Percentiles rank a stretch among this genome's conserved stretches.
Conservation (phyloP, 2,329 filamentous ascomycete species). For the Paraphaeosphaeria minitans region DNA sequence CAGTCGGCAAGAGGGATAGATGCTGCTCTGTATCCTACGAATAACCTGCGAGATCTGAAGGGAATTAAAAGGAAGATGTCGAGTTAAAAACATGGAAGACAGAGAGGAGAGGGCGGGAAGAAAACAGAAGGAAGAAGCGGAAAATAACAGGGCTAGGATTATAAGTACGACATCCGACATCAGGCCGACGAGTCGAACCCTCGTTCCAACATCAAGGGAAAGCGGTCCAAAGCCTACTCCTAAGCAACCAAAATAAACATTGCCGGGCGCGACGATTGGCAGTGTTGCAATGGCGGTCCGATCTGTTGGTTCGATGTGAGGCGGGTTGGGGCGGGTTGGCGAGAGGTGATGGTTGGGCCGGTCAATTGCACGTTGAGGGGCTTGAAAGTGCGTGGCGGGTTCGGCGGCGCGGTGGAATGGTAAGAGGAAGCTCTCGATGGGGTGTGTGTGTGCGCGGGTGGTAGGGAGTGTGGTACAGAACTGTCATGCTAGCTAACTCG, state of each 20-base stretch:
- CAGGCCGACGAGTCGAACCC: background rate
- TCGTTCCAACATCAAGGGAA: background rate
- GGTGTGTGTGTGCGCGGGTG: too few species aligned
- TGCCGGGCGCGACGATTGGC: too few species aligned
- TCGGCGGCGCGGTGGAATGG: too few species aligned
- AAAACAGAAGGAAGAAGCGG: conserved; percentile 14
- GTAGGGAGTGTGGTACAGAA: too few species aligned
- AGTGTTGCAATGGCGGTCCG: too few species aligned
- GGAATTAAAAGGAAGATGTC: conserved; percentile 46
- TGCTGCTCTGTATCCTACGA: conserved; percentile 70
- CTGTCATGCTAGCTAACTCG: too few species aligned
- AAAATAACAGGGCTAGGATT: background rate
- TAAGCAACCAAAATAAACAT: background rate
- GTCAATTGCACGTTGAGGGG: too few species aligned
- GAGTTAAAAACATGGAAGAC: conserved; percentile 32
- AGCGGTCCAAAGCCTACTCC: background rate
- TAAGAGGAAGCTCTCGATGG: too few species aligned
- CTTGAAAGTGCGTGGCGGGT: too few species aligned
- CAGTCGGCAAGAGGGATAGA: conserved; percentile 64
- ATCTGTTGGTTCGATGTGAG: too few species aligned
- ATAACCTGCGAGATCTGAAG: conserved; percentile 64
- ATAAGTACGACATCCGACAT: background rate
- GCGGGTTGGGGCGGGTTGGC: too few species aligned
- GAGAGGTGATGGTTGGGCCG: too few species aligned
- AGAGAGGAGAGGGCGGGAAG: conserved; percentile 15